Evolutionary conservation across 2,329 filamentous ascomycete genomes (phyloP).

Genomic region (Penicillium vulpinum): DNA sequence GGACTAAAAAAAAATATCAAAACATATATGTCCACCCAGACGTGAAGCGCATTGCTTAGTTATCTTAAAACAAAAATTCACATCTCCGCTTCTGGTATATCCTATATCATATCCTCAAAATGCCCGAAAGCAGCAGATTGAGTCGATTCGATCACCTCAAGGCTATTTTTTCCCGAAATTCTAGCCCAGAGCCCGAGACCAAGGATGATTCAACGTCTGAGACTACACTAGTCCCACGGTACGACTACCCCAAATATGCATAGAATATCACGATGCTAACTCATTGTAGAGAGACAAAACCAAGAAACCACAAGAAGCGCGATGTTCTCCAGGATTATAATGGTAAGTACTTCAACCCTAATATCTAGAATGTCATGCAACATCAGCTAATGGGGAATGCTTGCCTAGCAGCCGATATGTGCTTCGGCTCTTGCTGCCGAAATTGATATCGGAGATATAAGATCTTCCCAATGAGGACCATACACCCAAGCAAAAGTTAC

Average conservation of each 20-base stretch:
- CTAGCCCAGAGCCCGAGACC: neutral
- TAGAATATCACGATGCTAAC: neutral
- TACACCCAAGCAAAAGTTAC: neutral
- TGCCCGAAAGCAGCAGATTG: neutral
- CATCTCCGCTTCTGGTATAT: neutral
- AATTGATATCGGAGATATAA: slow-evolving; percentile 5
- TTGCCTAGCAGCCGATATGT: slow-evolving; percentile 17
- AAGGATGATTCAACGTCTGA: slow-evolving; percentile 7
- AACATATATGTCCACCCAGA: neutral
- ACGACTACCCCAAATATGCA: neutral
- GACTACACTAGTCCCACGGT: slow-evolving; percentile 3
- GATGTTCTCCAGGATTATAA: neutral
- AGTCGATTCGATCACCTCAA: neutral
- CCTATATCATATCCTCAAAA: neutral
- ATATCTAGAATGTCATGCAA: neutral
- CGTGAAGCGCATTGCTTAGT: neutral
- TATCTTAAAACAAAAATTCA: neutral
- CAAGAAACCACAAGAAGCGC: neutral
- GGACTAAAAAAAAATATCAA: neutral
- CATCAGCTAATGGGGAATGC: neutral
- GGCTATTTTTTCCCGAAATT: neutral
- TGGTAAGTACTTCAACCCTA: neutral
- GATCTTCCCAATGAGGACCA: neutral
- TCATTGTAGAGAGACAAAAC: neutral
- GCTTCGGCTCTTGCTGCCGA: slow-evolving; percentile 20